Evolutionary conservation across 352 stramenopile species (phyloP).

Genomic region (Globisporangium nagaii): DNA sequence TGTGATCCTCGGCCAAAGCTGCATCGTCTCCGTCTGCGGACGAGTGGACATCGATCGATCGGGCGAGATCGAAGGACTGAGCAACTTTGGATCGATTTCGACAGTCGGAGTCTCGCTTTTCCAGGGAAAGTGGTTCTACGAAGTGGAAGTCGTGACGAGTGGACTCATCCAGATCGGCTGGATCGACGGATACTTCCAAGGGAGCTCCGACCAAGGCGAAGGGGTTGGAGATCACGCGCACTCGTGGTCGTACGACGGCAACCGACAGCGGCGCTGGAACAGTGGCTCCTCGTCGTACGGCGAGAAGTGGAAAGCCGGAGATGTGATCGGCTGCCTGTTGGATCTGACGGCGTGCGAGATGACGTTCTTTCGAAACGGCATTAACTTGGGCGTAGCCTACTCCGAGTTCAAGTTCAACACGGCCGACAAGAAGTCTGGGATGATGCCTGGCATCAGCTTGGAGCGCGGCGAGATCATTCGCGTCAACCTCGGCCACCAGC

Average conservation of each 20-base stretch:
- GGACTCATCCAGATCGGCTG: constrained; percentile 92
- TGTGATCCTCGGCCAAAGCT: constrained; percentile 57
- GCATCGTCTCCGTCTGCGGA: constrained; percentile 61
- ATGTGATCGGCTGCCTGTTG: constrained; percentile 89
- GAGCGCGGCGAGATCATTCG: constrained; percentile 85
- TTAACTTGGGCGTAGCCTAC: constrained; percentile 76
- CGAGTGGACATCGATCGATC: constrained; percentile 84
- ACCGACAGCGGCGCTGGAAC: constrained; percentile 89
- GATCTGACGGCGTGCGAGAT: constrained; percentile 80
- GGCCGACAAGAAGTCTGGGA: constrained; percentile 43
- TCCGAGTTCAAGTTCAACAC: constrained; percentile 50
- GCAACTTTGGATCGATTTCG: constrained; percentile 85
- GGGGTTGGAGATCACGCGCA: constrained; percentile 89
- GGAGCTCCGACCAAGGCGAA: constrained; percentile 88
- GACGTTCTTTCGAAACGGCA: constrained; percentile 86
- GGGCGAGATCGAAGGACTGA: constrained; percentile 81
- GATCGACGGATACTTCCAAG: constrained; percentile 90
- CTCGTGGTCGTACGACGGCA: constrained; percentile 92
- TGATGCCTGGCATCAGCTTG: constrained; percentile 86
- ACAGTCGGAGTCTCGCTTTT: constrained; percentile 71
- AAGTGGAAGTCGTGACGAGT: constrained; percentile 87
- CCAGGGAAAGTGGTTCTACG: constrained; percentile 91
- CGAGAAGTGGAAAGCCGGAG: constrained; percentile 87
- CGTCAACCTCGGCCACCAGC: constrained; percentile 75
- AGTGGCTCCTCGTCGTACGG: constrained; percentile 85